These are phyloP conservation scores for Xylariales sp. DNA, from an alignment of 2,329 filamentous ascomycete genomes.

Conservation along the genomic window DNA sequence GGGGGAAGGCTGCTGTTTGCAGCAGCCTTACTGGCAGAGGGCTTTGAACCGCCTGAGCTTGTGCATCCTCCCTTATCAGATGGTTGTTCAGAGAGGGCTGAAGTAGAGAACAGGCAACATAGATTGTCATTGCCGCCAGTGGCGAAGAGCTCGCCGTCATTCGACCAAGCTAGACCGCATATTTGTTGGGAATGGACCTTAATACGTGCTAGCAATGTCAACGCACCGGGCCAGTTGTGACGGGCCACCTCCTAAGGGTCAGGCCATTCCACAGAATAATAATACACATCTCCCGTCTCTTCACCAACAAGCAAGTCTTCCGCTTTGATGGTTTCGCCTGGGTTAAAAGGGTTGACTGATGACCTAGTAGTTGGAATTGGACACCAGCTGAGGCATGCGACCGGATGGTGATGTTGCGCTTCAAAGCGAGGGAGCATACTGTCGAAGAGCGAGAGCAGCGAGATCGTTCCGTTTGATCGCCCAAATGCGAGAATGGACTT, in stretches of 20 bases:
- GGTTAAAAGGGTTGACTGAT: conserved; percentile 44
- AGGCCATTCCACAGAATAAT: conserved; percentile 88
- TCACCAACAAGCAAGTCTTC: conserved; percentile 89
- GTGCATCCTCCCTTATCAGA: background rate
- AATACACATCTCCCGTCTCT: conserved; percentile 76
- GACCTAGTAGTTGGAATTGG: conserved; percentile 52
- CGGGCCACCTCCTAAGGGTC: conserved; percentile 55
- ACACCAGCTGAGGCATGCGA: conserved; percentile 80
- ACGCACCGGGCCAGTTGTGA: conserved; percentile 70
- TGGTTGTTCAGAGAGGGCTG: background rate
- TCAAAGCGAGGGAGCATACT: conserved; percentile 66
- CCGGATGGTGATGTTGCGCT: conserved; percentile 63
- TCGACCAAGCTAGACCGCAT: conserved; percentile 87
- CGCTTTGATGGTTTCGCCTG: conserved; percentile 52
- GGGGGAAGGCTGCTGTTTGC: no score
- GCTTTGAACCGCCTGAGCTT: background rate
- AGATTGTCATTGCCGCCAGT: conserved; percentile 91
- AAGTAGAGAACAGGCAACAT: conserved; percentile 66
- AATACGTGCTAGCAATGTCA: conserved; percentile 74
- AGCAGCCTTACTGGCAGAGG: background rate
- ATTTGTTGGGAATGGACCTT: conserved; percentile 82
- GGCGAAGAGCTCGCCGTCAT: conserved; percentile 70
- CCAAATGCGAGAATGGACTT: conserved; percentile 83
- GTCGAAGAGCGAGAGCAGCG: conserved; percentile 74
- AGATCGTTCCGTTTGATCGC: conserved; percentile 70